phyloP scores from a whole-genome alignment of 169 alveolate species.

The Cryptosporidium tyzzeri region DNA sequence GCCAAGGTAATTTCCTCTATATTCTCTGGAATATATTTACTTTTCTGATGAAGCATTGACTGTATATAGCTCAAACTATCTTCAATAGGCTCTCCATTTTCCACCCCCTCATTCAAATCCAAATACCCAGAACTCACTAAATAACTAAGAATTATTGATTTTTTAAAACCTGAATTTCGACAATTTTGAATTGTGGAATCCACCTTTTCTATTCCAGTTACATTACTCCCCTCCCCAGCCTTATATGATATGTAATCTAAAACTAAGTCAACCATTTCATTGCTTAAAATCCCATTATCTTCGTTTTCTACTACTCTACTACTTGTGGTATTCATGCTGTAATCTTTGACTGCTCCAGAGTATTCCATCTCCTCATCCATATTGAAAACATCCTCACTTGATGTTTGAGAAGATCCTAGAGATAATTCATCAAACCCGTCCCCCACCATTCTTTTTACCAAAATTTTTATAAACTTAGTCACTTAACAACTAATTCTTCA shows the following conservation, averaged over 20 bases:
- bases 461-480: background rate
- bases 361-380: slow-evolving; percentile 33
- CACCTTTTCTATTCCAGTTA: slow-evolving; percentile 35
- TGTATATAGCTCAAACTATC: slow-evolving; percentile 73
- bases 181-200: slow-evolving; percentile 53
- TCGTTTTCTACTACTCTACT: slow-evolving; percentile 2
- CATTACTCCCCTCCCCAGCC: slow-evolving; percentile 32
- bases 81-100: slow-evolving; percentile 9
- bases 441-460: background rate
- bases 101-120: background rate
- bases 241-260: slow-evolving; percentile 52
- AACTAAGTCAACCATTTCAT: slow-evolving; percentile 37
- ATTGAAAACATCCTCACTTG: slow-evolving; percentile 54
- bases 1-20: slow-evolving; percentile 46
- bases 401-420: slow-evolving; percentile 19
- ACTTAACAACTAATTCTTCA: background rate
- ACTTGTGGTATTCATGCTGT: background rate
- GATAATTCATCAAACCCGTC: slow-evolving; percentile 13
- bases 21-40: slow-evolving; percentile 47
- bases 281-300: slow-evolving; percentile 11
- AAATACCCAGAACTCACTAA: slow-evolving; percentile 55
- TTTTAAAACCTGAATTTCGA: slow-evolving; percentile 44
- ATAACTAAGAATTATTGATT: slow-evolving; percentile 32
- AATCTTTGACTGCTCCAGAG: slow-evolving; percentile 4
- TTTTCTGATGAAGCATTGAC: slow-evolving; percentile 59